A percentile compares a stretch with the other conserved stretches of the same genome.
phyloP scores from a whole-genome alignment of 2,329 filamentous ascomycete genomes.

The Xylariales sp. region DNA sequence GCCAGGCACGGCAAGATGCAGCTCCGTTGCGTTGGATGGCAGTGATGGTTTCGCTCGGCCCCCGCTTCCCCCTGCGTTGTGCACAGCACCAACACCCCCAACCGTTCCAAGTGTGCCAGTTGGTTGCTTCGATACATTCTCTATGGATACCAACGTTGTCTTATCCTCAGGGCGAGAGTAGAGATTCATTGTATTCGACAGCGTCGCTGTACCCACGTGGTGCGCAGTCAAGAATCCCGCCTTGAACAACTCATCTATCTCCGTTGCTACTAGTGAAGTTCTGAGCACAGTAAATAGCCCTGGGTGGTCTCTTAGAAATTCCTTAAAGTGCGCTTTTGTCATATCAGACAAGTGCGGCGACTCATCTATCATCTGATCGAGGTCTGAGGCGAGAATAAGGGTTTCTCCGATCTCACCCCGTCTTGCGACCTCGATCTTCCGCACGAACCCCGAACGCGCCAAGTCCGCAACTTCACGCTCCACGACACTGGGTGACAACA shows the following conservation, averaged over 20 bases:
- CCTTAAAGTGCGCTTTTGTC: slow-evolving; percentile 46
- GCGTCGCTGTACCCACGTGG: slow-evolving; percentile 27
- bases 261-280: slow-evolving; percentile 15
- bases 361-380: slow-evolving; percentile 43
- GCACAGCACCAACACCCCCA: slow-evolving; percentile 62
- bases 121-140: slow-evolving; percentile 58
- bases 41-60: slow-evolving; percentile 33
- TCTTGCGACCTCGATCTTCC: slow-evolving; percentile 60
- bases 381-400: slow-evolving; percentile 53
- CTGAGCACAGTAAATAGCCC: slow-evolving; percentile 36
- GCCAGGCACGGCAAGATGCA: slow-evolving; percentile 61
- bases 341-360: slow-evolving; percentile 30
- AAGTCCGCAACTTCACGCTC: slow-evolving; percentile 66
- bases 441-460: slow-evolving; percentile 48
- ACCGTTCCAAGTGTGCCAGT: slow-evolving; percentile 67
- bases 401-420: slow-evolving; percentile 60
- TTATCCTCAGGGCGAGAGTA: slow-evolving; percentile 48
- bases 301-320: slow-evolving; percentile 47
- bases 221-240: slow-evolving; percentile 62
- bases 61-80: slow-evolving; percentile 55
- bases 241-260: slow-evolving; percentile 49
- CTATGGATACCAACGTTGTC: slow-evolving; percentile 55
- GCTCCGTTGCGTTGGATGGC: slow-evolving; percentile 26
- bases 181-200: slow-evolving; percentile 31
- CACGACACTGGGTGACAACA: slow-evolving; percentile 57